Evolutionary conservation across 208 protist species (phyloP).

Genomic region (Paratrypanosoma confusum): DNA sequence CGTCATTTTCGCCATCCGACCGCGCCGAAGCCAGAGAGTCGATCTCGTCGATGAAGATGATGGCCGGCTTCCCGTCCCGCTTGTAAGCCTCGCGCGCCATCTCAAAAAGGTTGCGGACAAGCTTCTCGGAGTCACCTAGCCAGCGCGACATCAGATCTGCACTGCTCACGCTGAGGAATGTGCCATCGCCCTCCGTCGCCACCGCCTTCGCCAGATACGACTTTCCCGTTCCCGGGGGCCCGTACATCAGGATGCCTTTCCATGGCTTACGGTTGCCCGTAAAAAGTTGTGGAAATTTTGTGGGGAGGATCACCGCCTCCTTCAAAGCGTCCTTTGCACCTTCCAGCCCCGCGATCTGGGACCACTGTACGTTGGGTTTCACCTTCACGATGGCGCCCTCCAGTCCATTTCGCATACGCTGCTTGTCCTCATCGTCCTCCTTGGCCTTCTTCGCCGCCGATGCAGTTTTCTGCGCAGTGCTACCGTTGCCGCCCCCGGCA

Average conservation of each 20-base stretch:
- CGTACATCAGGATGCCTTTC: slow-evolving; percentile 89
- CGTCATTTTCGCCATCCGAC: slow-evolving; percentile 83
- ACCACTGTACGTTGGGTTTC: slow-evolving; percentile 82
- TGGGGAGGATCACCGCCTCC: slow-evolving; percentile 87
- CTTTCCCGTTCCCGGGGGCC: slow-evolving; percentile 90
- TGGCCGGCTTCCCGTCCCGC: slow-evolving; percentile 66
- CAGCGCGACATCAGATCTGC: slow-evolving; percentile 86
- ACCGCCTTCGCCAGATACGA: slow-evolving; percentile 90
- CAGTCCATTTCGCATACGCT: slow-evolving; percentile 79
- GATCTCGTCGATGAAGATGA: slow-evolving; percentile 94
- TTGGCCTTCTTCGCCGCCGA: slow-evolving; percentile 65
- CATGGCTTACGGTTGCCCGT: slow-evolving; percentile 85
- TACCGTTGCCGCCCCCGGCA: slow-evolving; percentile 13
- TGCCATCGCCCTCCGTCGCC: slow-evolving; percentile 77
- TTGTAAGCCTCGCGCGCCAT: slow-evolving; percentile 78
- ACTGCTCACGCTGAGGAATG: slow-evolving; percentile 90
- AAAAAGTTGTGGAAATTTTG: slow-evolving; percentile 89
- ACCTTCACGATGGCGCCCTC: slow-evolving; percentile 58
- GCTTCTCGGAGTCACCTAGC: slow-evolving; percentile 90
- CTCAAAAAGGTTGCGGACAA: slow-evolving; percentile 90
- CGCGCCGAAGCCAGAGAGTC: slow-evolving; percentile 85
- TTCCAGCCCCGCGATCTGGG: slow-evolving; percentile 85
- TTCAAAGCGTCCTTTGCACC: slow-evolving; percentile 86
- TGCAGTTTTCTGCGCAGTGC: slow-evolving; percentile 42
- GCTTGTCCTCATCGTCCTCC: slow-evolving; percentile 87